Base-by-base conservation (phyloP, 169 alveolate genomes). In the Babesia divergens region DNA sequence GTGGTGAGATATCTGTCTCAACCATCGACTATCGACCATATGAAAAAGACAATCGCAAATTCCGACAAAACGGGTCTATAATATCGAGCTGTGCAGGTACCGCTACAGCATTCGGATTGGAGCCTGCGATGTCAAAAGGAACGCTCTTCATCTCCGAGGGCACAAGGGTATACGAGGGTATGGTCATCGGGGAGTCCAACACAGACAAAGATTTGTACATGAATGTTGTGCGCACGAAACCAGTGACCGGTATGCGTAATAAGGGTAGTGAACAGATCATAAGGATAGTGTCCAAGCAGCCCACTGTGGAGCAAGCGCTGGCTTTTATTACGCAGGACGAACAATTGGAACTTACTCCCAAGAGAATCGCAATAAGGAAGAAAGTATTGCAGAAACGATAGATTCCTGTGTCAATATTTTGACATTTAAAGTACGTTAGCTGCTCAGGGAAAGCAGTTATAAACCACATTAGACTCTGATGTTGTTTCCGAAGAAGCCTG, bases 281-380 rank as follows among this genome's bases (percentile, higher is more conserved):
- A 28, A 82, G 86, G 46, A 83, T 91, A 22, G 82, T 62, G 40
- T 59, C 72, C 31, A 87, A 77, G 74, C 69, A 83, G 32, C 85
- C 72, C 24, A 85, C 85, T 58, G 86, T 95, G 60, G 98, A 95
- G 59, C 94, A 92, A 55, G 94, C 95, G 4, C 90, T 94, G 52
- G 92, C 95, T 35, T 93, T 88, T 55, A 90, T 94, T 35, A 89
- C 86, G 82, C 94, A 91, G 28, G 97, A 93, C 67, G 98, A 95
- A 67, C 91, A 91, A 24, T 93, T 95, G 6, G 98, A 95, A 83
- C 94, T 95, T 16, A 95, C 98, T 35, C 98, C 98, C n/a, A 91
- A 93, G 50, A 62, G 95, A 46, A 86, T 95, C 29, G 90, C 94
- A 42, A 90, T 94, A 74, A 79, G 98, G 44, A 94, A 94, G 75